phyloP scores from a whole-genome alignment of 192 early-diverging fungal genomes.

The Gryganskiella cystojenkinii region DNA sequence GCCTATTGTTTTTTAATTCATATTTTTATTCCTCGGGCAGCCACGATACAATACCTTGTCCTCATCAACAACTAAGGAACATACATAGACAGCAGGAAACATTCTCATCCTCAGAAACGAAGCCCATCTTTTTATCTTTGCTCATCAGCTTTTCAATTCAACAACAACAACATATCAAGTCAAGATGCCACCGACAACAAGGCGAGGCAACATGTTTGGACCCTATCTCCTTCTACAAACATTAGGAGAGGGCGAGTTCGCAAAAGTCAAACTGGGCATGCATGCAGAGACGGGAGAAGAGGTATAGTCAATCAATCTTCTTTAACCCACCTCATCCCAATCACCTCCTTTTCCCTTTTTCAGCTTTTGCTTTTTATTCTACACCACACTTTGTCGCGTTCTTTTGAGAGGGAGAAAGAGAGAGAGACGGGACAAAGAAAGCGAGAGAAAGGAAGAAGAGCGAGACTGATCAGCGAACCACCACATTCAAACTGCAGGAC shows the following conservation, averaged over 20 bases:
- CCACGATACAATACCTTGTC: too few relatives aligned
- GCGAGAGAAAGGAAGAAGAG: too few relatives aligned
- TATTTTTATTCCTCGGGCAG: too few relatives aligned
- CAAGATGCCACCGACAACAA: slow-evolving; percentile 39
- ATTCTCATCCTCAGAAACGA: background rate
- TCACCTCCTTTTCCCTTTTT: background rate
- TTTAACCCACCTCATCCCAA: background rate
- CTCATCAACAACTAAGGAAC: too few relatives aligned
- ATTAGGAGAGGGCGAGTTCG: slow-evolving; percentile 98
- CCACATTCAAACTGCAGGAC: too few relatives aligned
- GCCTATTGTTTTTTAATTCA: too few relatives aligned
- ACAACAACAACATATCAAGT: background rate
- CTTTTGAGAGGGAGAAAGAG: background rate
- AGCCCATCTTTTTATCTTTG: background rate
- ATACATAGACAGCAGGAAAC: too few relatives aligned
- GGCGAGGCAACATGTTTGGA: slow-evolving; percentile 80
- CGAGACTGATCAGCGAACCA: too few relatives aligned
- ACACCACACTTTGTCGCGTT: slow-evolving; percentile 1
- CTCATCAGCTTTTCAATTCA: slow-evolving; percentile 1
- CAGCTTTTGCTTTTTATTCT: background rate
- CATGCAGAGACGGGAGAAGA: slow-evolving; percentile 81
- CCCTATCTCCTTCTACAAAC: slow-evolving; percentile 97
- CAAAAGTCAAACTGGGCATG: slow-evolving; percentile 97
- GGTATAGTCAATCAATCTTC: slow-evolving; percentile 44
- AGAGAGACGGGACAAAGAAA: too few relatives aligned